These are phyloP conservation scores for Viridothelium virens DNA, from an alignment of 495 filamentous ascomycete species.

Conservation along the genomic window DNA sequence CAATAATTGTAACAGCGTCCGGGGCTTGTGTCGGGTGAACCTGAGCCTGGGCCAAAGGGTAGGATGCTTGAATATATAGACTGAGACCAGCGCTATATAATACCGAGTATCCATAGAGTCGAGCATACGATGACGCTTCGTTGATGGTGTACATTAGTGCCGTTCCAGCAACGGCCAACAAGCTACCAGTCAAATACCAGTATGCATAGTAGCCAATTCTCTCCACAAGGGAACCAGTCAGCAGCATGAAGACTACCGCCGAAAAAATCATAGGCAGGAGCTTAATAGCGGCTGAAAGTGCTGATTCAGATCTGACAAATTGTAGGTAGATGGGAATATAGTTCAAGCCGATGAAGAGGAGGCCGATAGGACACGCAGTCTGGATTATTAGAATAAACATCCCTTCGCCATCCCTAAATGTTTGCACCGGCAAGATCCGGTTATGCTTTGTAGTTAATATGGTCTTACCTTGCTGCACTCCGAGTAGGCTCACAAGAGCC, in stretches of 20 bases:
- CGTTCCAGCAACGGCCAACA: background rate
- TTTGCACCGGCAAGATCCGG: background rate
- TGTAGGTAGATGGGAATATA: slow-evolving; percentile 4
- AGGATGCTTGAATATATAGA: slow-evolving; percentile 4
- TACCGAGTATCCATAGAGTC: slow-evolving; percentile 1
- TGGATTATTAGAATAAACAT: slow-evolving; percentile 3
- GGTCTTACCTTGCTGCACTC: background rate
- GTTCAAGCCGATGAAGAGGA: slow-evolving; percentile 10
- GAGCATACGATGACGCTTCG: background rate
- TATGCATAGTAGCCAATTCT: background rate
- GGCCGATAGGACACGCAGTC: background rate
- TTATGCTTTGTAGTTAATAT: background rate
- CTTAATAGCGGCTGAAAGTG: slow-evolving; percentile 3
- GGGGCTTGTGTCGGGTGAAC: background rate
- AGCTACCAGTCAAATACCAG: background rate
- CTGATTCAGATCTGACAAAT: background rate
- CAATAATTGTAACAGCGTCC: slow-evolving; percentile 4
- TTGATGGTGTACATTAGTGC: background rate
- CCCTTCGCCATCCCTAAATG: background rate
- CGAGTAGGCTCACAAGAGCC: background rate
- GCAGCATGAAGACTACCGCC: background rate
- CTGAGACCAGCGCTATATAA: background rate
- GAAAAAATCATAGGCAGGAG: slow-evolving; percentile 2
- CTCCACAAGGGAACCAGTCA: slow-evolving; percentile 1
- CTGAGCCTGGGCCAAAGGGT: background rate